Evolutionary conservation across 2,329 filamentous ascomycete species (phyloP).

Genomic region (Xylariales sp.): DNA sequence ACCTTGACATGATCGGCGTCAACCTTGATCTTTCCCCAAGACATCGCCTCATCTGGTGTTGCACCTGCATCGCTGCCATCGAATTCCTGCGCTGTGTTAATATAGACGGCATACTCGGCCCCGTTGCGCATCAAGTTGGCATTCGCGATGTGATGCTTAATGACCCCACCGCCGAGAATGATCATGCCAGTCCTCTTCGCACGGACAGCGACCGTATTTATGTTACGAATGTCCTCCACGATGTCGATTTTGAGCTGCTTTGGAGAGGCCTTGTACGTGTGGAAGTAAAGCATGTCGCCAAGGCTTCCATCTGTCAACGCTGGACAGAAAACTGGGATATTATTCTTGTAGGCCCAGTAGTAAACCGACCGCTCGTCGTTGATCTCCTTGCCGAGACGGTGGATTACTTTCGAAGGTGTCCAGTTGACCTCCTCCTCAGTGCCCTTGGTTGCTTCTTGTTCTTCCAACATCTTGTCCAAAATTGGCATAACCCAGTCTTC

Average conservation of each 20-base stretch:
- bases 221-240: conserved; percentile 84
- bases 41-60: conserved; percentile 91
- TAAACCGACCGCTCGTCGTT: conserved; percentile 87
- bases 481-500: conserved; percentile 98
- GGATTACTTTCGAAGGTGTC: conserved; percentile 92
- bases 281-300: conserved; percentile 98
- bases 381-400: conserved; percentile 87
- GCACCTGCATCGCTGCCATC: conserved; percentile 96
- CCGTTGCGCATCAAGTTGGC: conserved; percentile 97
- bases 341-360: conserved; percentile 96
- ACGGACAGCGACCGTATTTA: conserved; percentile 86
- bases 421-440: conserved; percentile 68
- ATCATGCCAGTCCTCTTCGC: conserved; percentile 92
- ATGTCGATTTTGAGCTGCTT: conserved; percentile 81
- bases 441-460: conserved; percentile 77
- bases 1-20: conserved; percentile 88
- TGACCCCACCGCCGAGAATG: conserved; percentile 86
- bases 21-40: conserved; percentile 96
- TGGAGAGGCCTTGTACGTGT: conserved; percentile 88
- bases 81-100: conserved; percentile 97
- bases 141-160: conserved; percentile 98
- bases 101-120: conserved; percentile 92
- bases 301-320: conserved; percentile 92
- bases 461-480: conserved; percentile 86
- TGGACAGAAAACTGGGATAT: conserved; percentile 95